Evolutionary conservation across 1,284 basidiomycete genomes (phyloP), one percentile per base, ranked within the genome.

Genomic region (Malassezia dermatis): DNA sequence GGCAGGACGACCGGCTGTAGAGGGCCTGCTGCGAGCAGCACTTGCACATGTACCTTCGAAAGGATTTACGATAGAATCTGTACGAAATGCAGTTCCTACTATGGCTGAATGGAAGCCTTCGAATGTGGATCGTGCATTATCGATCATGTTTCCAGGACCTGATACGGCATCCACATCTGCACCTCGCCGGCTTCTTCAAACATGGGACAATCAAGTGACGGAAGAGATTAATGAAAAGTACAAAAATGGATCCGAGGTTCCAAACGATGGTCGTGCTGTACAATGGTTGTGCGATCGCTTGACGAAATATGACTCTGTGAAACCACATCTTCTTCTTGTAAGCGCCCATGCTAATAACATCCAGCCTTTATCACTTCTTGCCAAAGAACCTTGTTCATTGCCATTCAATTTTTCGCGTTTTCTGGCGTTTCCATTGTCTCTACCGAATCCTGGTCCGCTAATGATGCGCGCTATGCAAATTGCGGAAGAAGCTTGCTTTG

Each of bases 131-230:
- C 55, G 50, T 24, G 44, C 50, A 12, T 42, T 57, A n/a, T 37
- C 45, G 2, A 27, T 17, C 3, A 32, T 57, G 24, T 57, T 57
- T 24, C 55, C 55, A 2, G 55, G 55, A 1, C 43, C 50, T n/a
- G 55, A 51, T 27, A 2, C 43, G 11, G 44, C 49, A 24, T 35
- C 50, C 12, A 57, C 55, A 2, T 46, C 55, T 12, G 55, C 44
- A 2, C 44, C 55, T 2, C 35, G 49, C 4, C 55, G 55, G 13
- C 45, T 57, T 24, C 51, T 57, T 7, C 39, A 48, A n/a, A 30
- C 49, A 2, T 57, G 55, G 55, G 55, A 57, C 13, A 13, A 31
- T 26, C n/a, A 34, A 15, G 39, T 30, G 13, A 19, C 34, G 15
- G 26, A 37, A 28, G 21, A 26, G 24, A 12, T 48, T 10, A 37